Evolutionary conservation across 2,329 filamentous ascomycete species (phyloP).

Genomic region (Aspergillus tanneri): DNA sequence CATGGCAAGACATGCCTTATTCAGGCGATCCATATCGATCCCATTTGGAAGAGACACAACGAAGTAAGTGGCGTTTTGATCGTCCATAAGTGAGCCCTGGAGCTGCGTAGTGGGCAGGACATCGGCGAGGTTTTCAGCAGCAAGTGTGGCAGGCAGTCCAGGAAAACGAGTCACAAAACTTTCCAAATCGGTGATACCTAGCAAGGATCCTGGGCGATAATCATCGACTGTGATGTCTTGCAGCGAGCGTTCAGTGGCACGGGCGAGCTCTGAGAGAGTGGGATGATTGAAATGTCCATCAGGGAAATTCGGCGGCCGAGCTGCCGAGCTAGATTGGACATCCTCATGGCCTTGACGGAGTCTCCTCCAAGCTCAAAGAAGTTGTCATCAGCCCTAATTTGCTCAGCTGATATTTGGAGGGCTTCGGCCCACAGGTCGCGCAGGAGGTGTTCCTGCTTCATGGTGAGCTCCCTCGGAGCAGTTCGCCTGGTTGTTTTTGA

Average conservation of each 20-base stretch:
- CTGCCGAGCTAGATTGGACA: slow-evolving; percentile 18
- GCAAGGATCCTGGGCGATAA: neutral
- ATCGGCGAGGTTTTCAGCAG: neutral
- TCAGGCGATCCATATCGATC: slow-evolving; percentile 1
- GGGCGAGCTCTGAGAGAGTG: neutral
- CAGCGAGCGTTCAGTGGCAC: neutral
- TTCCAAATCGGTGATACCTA: neutral
- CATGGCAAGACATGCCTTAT: slow-evolving; percentile 1
- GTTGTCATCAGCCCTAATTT: slow-evolving; percentile 13
- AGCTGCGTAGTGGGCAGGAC: neutral
- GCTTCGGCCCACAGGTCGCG: slow-evolving; percentile 1
- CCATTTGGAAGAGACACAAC: neutral
- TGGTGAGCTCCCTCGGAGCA: neutral
- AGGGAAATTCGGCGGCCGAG: slow-evolving; percentile 21
- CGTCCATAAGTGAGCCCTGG: neutral
- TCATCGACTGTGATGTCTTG: neutral
- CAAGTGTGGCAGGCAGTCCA: neutral
- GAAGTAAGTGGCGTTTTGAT: neutral
- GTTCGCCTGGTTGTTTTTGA: neutral
- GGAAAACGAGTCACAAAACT: neutral
- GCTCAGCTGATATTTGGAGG: slow-evolving; percentile 7
- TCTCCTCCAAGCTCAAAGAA: slow-evolving; percentile 24
- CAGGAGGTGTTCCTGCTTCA: neutral
- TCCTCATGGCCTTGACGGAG: slow-evolving; percentile 25
- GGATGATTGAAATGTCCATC: slow-evolving; percentile 23